A percentile compares a stretch with the other conserved stretches of the same genome.
Conservation (phyloP, 805 yeast species). For the Kodamaea kaohsiungensis region DNA sequence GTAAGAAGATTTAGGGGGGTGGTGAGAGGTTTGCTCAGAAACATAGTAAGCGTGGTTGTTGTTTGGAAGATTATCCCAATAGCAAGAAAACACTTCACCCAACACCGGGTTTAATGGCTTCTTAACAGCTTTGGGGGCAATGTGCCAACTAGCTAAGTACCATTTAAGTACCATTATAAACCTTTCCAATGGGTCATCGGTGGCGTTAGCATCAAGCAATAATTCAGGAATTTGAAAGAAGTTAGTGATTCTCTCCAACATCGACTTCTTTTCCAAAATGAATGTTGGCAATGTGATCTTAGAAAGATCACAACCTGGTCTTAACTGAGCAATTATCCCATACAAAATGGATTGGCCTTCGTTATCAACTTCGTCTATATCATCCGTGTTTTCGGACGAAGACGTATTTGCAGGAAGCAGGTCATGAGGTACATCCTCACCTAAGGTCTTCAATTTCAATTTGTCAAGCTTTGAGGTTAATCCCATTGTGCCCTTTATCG, state of each 20-base stretch:
- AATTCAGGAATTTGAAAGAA: constrained; percentile 79
- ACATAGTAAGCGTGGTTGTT: constrained; percentile 74
- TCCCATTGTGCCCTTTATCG: constrained; percentile 20
- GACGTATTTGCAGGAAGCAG: neutral
- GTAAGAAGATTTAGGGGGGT: constrained; percentile 96
- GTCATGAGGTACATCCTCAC: constrained; percentile 6
- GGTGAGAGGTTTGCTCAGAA: constrained; percentile 95
- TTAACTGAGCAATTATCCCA: constrained; percentile 85
- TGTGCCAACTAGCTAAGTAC: constrained; percentile 97
- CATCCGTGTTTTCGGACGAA: constrained; percentile 60
- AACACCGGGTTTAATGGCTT: constrained; percentile 94
- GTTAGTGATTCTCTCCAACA: constrained; percentile 94
- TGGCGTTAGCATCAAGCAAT: constrained; percentile 64
- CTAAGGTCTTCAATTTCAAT: constrained; percentile 19
- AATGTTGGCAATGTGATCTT: constrained; percentile 94
- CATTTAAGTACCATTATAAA: constrained; percentile 77
- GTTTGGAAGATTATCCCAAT: constrained; percentile 83
- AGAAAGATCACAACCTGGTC: constrained; percentile 90
- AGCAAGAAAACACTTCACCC: constrained; percentile 88
- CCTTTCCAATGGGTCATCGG: constrained; percentile 61
- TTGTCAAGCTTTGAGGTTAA: constrained; percentile 30
- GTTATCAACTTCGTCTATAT: constrained; percentile 88
- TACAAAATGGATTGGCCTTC: constrained; percentile 84
- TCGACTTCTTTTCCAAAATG: constrained; percentile 89
- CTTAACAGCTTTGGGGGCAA: constrained; percentile 97